phyloP scores from a whole-genome alignment of 768 basidiomycete species.

The Boletus rubroflammeus region DNA sequence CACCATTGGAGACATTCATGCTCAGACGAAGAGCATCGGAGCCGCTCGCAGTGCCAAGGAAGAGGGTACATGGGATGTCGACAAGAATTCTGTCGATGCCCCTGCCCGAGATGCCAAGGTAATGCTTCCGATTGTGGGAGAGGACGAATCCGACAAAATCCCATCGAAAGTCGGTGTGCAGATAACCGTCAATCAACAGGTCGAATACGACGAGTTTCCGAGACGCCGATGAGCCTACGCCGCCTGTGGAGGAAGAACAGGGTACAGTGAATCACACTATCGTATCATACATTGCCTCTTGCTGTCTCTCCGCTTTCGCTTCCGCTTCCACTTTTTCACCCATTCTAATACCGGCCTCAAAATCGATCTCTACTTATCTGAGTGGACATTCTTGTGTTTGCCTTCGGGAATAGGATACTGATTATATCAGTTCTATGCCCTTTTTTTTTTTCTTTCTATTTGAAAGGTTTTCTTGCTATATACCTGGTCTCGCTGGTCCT shows the following conservation, averaged over 20 bases:
- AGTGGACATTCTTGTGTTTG: not conserved
- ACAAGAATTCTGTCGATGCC: constrained; percentile 40
- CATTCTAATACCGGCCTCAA: not conserved
- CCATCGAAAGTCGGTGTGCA: constrained; percentile 45
- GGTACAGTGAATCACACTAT: not conserved
- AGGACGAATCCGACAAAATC: constrained; percentile 23
- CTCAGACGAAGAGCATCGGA: constrained; percentile 48
- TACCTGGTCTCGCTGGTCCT: not conserved
- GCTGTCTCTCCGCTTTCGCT: not conserved
- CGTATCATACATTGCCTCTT: not conserved
- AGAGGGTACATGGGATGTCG: constrained; percentile 37
- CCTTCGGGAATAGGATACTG: constrained; percentile 9
- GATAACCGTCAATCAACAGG: constrained; percentile 54
- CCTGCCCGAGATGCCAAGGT: constrained; percentile 36
- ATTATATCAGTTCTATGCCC: not conserved
- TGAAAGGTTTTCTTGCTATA: not conserved
- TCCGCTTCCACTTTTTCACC: not conserved
- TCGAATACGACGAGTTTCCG: constrained; percentile 44
- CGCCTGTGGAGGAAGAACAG: not conserved
- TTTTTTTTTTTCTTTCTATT: not conserved
- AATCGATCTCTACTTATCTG: not conserved
- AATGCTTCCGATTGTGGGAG: constrained; percentile 32
- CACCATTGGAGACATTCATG: constrained; percentile 49
- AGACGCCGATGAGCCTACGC: constrained; percentile 12
- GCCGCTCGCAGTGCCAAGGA: constrained; percentile 38